Percentiles rank a stretch among this genome's conserved stretches.
Conservation (phyloP, 768 basidiomycete genomes). For the Boletus vinaceobasis region DNA sequence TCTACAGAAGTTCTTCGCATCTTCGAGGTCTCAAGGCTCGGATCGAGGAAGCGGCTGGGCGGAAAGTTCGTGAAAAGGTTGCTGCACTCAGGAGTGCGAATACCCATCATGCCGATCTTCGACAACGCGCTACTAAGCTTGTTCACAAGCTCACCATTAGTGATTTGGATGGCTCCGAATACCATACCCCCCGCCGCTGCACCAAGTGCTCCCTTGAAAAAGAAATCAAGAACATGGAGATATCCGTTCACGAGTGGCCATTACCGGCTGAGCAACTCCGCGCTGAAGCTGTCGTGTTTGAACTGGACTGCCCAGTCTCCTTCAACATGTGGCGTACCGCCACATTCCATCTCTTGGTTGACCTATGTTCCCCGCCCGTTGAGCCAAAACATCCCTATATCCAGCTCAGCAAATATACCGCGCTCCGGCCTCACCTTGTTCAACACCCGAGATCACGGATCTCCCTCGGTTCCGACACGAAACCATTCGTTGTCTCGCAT, state of each 20-base stretch:
- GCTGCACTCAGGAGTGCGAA: slow-evolving; percentile 28
- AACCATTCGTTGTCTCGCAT: slow-evolving; percentile 19
- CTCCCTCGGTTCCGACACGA: slow-evolving; percentile 23
- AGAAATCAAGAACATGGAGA: slow-evolving; percentile 22
- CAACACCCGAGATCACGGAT: slow-evolving; percentile 19
- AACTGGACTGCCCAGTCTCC: slow-evolving; percentile 37
- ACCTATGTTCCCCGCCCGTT: slow-evolving; percentile 28
- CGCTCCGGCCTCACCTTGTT: slow-evolving; percentile 10
- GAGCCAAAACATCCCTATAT: slow-evolving; percentile 9
- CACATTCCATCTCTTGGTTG: slow-evolving; percentile 39
- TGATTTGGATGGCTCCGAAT: slow-evolving; percentile 1
- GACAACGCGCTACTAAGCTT: not conserved
- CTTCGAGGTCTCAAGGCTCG: slow-evolving; percentile 25
- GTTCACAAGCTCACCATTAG: slow-evolving; percentile 3
- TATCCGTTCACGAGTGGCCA: slow-evolving; percentile 46
- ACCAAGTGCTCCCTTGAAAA: slow-evolving; percentile 30
- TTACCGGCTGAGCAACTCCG: slow-evolving; percentile 28
- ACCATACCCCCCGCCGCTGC: slow-evolving; percentile 18
- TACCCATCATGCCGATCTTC: slow-evolving; percentile 17
- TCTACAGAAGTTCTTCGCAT: slow-evolving; percentile 24
- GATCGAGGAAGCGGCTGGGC: slow-evolving; percentile 31
- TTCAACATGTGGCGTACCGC: slow-evolving; percentile 44
- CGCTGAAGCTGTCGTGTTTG: slow-evolving; percentile 38
- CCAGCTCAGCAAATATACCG: slow-evolving; percentile 9
- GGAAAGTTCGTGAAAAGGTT: slow-evolving; percentile 21